phyloP scores from a whole-genome alignment of 768 basidiomycete genomes.

The Leucocoprinus sp. region DNA sequence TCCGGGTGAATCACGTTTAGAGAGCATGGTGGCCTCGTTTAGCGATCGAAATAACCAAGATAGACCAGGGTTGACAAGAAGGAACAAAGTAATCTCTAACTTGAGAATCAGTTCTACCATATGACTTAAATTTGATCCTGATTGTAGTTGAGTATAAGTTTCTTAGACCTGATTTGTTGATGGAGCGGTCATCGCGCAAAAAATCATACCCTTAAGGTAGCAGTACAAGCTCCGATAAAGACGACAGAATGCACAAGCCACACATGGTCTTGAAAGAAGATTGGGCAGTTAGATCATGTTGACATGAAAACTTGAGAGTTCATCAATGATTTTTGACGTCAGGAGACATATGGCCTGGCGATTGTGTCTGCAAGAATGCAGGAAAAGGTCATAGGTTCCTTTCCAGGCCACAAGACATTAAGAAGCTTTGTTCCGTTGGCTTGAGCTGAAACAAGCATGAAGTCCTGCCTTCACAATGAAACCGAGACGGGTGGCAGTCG shows the following conservation, averaged over 20 bases:
- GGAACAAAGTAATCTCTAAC: background rate
- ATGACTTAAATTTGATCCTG: background rate
- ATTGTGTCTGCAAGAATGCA: too few species aligned
- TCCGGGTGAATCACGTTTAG: background rate
- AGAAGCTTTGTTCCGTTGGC: too few species aligned
- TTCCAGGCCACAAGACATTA: too few species aligned
- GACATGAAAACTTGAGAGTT: background rate
- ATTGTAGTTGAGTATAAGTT: background rate
- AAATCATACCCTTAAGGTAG: constrained; percentile 2
- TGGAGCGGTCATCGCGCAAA: background rate
- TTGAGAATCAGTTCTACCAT: background rate
- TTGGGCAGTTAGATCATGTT: constrained; percentile 9
- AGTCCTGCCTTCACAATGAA: too few species aligned
- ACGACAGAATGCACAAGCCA: background rate
- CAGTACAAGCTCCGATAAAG: constrained; percentile 5
- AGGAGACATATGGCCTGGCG: too few species aligned
- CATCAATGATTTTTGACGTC: background rate
- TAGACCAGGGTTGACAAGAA: background rate
- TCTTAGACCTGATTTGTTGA: constrained; percentile 1
- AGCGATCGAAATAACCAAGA: background rate
- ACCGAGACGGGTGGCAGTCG: too few species aligned
- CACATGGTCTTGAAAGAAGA: background rate
- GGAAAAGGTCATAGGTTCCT: too few species aligned
- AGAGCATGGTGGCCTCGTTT: background rate
- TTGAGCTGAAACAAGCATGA: background rate